A percentile compares a stretch with the other conserved stretches of the same genome.
phyloP scores from a whole-genome alignment of 73 alveolate genomes.

The Vitrella brassicaformis region DNA sequence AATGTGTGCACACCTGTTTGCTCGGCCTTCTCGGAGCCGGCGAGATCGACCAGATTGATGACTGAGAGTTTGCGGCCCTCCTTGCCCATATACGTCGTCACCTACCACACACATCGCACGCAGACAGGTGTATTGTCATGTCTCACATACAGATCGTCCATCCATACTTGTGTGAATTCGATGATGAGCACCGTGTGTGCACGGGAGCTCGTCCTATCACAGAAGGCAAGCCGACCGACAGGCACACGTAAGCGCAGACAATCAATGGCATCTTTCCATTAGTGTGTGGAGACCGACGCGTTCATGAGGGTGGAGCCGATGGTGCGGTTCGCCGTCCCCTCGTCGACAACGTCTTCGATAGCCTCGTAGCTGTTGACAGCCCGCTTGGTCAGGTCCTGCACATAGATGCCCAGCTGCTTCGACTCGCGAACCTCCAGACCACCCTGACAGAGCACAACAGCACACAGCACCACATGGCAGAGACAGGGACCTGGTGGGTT shows the following conservation, averaged over 20 bases:
- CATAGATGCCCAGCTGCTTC: slow-evolving; percentile 83
- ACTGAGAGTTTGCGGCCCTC: slow-evolving; percentile 75
- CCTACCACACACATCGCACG: no score
- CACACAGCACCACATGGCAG: no score
- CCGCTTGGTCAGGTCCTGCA: slow-evolving; percentile 79
- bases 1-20: slow-evolving; percentile 25
- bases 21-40: slow-evolving; percentile 96
- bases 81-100: slow-evolving; percentile 47
- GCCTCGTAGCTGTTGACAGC: slow-evolving; percentile 89
- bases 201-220: slow-evolving; percentile 45
- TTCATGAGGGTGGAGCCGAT: slow-evolving; percentile 73
- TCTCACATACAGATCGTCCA: no score
- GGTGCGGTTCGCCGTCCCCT: slow-evolving; percentile 85
- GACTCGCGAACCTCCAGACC: slow-evolving; percentile 93
- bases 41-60: slow-evolving; percentile 95
- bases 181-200: slow-evolving; percentile 93
- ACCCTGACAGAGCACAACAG: no score
- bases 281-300: neutral
- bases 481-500: no score
- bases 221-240: no score
- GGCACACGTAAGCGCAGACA: no score
- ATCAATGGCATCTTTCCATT: no score
- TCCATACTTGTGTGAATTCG: slow-evolving; percentile 90
- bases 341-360: slow-evolving; percentile 84
- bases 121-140: no score